A percentile compares a stretch with the other conserved stretches of the same genome.
phyloP scores from a whole-genome alignment of 2,329 filamentous ascomycete species.

The Ascocoryne sarcoides region DNA sequence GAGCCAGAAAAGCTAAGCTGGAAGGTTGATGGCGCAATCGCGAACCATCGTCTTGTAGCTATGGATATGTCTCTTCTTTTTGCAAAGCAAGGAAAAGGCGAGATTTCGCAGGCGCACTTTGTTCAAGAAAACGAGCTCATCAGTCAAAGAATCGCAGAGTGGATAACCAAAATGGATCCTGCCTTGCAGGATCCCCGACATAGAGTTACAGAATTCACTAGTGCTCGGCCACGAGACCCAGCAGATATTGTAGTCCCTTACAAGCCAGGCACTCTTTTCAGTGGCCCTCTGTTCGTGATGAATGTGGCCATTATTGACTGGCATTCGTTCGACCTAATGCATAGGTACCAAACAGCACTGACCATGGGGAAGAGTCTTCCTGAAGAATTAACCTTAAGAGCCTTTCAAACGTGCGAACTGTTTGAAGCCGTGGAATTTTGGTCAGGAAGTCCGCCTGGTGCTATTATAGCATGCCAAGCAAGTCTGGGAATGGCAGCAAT shows the following conservation, averaged over 20 bases:
- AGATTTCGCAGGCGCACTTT: constrained; percentile 59
- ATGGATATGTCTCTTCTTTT: constrained; percentile 76
- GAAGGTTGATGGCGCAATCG: constrained; percentile 58
- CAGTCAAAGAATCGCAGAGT: constrained; percentile 36
- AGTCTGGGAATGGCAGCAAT: constrained; percentile 67
- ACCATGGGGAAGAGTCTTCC: constrained; percentile 33
- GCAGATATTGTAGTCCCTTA: constrained; percentile 70
- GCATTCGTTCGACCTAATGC: constrained; percentile 72
- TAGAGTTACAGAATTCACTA: constrained; percentile 55
- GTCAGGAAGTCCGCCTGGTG: constrained; percentile 60
- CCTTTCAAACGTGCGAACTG: constrained; percentile 64
- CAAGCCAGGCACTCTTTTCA: constrained; percentile 58
- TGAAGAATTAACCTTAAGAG: constrained; percentile 23
- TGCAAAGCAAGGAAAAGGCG: constrained; percentile 54
- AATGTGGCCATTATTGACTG: constrained; percentile 72
- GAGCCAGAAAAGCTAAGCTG: constrained; percentile 56
- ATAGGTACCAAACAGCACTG: constrained; percentile 61
- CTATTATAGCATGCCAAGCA: constrained; percentile 64
- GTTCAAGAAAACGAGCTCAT: constrained; percentile 49
- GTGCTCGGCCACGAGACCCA: constrained; percentile 41
- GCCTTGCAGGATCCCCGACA: constrained; percentile 51
- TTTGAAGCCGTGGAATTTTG: constrained; percentile 72
- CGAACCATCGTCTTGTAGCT: constrained; percentile 62
- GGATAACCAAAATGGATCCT: constrained; percentile 51
- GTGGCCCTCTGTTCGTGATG: constrained; percentile 60